Base-by-base conservation (phyloP, 2,329 filamentous ascomycete species). In the Tolypocladium ovalisporum region DNA sequence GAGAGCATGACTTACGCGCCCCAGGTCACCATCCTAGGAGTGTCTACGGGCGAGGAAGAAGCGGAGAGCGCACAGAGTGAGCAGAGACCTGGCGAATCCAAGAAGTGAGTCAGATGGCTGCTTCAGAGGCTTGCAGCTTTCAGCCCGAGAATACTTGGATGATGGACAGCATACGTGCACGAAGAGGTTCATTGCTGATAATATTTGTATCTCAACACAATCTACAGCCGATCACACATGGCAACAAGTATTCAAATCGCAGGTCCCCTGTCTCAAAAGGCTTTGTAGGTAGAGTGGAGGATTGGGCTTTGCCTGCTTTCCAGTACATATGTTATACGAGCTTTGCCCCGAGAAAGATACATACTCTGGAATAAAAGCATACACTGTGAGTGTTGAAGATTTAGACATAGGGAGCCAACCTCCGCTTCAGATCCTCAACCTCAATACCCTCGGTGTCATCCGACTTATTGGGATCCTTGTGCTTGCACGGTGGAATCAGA, bases 401-500 rank as follows among this genome's bases (percentile, higher is more conserved):
- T 32, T 49, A 57, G 8, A 71, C 29, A 34, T 69, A 70, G 1
- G 62, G 62, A 24, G 61, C 58, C n/a, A 71, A 61, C 29, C 68
- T 66, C 54, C 63, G 62, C 53, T 63, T 67, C 1, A 72, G 57
- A 1, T 70, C 67, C 27, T 68, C 64, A 6, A 70, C 63, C 1
- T 61, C 65, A 15, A 71, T 66, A 36, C 63, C 63, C 2, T 62
- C 62, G 13, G 59, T 39, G 12, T 61, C 22, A 13, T 29, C 32
- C 2, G 53, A 54, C 22, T 57, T 49, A 4, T 61, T 54, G 44
- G 57, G 54, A 0, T 61, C 56, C 54, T 59, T 60, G 29, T 65
- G 57, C 60, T 78, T 78, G 71, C 82, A 84, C 1, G 90, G 89
- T 47, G 92, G 92, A 61, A 97, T 83, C 58, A 95, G 73, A 0